Conservation (phyloP, 768 basidiomycete genomes). For the Xerocomellus chrysenteron region DNA sequence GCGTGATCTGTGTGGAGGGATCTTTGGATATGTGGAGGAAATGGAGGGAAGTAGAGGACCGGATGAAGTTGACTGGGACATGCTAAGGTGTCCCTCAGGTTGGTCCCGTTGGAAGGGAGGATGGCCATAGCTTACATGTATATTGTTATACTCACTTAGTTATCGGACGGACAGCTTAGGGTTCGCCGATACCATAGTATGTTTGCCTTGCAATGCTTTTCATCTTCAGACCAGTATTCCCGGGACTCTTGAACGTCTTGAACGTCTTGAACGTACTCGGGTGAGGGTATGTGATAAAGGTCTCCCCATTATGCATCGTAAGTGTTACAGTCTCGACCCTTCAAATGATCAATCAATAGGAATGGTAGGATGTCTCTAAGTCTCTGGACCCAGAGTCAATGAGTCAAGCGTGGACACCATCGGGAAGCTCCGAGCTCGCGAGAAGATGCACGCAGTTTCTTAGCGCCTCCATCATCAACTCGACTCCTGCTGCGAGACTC, state of each 20-base stretch:
- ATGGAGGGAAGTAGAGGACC: slow-evolving; percentile 28
- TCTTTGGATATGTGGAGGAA: slow-evolving; percentile 29
- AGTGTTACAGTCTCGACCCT: not conserved
- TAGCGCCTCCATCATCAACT: not conserved
- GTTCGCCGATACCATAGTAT: not conserved
- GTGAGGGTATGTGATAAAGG: not conserved
- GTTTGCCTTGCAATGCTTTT: not conserved
- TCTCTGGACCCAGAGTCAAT: not conserved
- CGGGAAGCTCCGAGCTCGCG: not conserved
- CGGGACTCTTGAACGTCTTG: no score
- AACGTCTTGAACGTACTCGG: no score
- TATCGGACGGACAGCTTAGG: no score
- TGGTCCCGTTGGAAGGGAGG: not conserved
- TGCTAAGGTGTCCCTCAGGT: not conserved
- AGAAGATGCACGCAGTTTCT: not conserved
- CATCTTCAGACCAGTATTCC: not conserved
- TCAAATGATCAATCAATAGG: not conserved
- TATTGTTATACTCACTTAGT: not conserved
- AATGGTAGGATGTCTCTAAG: no score
- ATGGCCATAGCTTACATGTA: not conserved
- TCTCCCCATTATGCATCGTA: not conserved
- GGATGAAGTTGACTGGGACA: slow-evolving; percentile 13
- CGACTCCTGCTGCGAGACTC: not conserved
- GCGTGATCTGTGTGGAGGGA: slow-evolving; percentile 26
- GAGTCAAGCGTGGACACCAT: not conserved